Conservation (phyloP, 2,329 filamentous ascomycete species). For the Alternaria alternata region DNA sequence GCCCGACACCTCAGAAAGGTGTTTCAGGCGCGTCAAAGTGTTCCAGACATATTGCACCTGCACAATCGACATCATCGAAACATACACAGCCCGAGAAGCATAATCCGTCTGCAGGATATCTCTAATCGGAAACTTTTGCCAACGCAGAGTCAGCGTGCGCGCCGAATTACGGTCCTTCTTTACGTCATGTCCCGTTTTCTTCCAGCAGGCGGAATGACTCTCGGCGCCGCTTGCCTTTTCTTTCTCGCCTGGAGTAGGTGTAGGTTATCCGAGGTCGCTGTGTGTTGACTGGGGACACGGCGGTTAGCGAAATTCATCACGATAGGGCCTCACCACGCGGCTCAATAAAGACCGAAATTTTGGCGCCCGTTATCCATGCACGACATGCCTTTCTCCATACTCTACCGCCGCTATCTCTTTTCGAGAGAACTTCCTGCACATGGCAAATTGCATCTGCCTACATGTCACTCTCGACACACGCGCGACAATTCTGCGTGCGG, state of each 20-base stretch:
- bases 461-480: not conserved
- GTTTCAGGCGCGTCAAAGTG: slow-evolving; percentile 12
- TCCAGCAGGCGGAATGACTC: slow-evolving; percentile 3
- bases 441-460: not conserved
- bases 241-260: not conserved
- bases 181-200: slow-evolving; percentile 13
- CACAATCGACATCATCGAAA: slow-evolving; percentile 7
- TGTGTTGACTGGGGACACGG: not conserved
- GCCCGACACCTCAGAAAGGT: not conserved
- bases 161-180: slow-evolving; percentile 9
- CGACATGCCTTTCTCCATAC: not conserved
- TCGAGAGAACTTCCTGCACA: not conserved
- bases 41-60: slow-evolving; percentile 17
- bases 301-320: slow-evolving; percentile 1
- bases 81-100: slow-evolving; percentile 2
- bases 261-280: not conserved
- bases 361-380: slow-evolving; percentile 2
- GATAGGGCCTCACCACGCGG: not conserved
- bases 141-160: slow-evolving; percentile 1
- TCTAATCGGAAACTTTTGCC: slow-evolving; percentile 4
- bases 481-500: not conserved
- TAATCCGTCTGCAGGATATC: slow-evolving; percentile 1
- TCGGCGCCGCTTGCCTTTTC: slow-evolving; percentile 1
- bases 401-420: not conserved
- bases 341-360: not conserved